A percentile compares a stretch with the other conserved stretches of the same genome.
These are phyloP conservation scores for Xylariaceae sp. DNA, from an alignment of 2,329 filamentous ascomycete genomes.

Conservation along the genomic window DNA sequence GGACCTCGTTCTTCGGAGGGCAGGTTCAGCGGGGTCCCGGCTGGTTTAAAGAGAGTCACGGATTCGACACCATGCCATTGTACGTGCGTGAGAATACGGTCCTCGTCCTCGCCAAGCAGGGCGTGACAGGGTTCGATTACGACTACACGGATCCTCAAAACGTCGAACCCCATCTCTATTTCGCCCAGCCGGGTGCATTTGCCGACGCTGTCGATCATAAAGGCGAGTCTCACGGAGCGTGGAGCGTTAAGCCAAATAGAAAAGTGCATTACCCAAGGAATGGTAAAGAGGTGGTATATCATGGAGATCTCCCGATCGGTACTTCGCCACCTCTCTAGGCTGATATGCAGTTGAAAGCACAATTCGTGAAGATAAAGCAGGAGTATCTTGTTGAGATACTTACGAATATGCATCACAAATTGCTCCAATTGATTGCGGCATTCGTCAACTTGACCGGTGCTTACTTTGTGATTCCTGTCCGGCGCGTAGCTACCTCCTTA, in stretches of 20 bases:
- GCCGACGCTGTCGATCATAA: conserved; percentile 40
- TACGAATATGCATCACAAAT: no score
- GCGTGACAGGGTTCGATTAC: conserved; percentile 40
- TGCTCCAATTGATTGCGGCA: no score
- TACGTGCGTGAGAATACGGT: conserved; percentile 52
- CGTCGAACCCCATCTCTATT: conserved; percentile 45
- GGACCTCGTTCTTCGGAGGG: conserved; percentile 46
- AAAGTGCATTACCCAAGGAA: conserved; percentile 29
- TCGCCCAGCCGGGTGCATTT: conserved; percentile 37
- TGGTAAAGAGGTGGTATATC: conserved; percentile 34
- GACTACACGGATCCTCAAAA: conserved; percentile 38
- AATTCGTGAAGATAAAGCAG: no score
- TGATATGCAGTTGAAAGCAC: no score
- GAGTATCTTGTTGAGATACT: no score
- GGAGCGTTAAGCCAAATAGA: conserved; percentile 38
- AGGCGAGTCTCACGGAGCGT: conserved; percentile 37
- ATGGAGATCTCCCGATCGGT: conserved; percentile 28
- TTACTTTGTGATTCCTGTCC: no score
- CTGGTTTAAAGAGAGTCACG: conserved; percentile 57
- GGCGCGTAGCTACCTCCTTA: conserved; percentile 12
- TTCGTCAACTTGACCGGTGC: no score
- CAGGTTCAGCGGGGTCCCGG: conserved; percentile 45
- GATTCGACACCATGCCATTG: conserved; percentile 53
- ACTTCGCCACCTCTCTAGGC: no score
- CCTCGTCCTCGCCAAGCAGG: conserved; percentile 41